Percentiles rank a stretch among this genome's conserved stretches.
Evolutionary conservation across 371 early-diverging fungal genomes (phyloP).

Genomic region (Mucor saturninus): DNA sequence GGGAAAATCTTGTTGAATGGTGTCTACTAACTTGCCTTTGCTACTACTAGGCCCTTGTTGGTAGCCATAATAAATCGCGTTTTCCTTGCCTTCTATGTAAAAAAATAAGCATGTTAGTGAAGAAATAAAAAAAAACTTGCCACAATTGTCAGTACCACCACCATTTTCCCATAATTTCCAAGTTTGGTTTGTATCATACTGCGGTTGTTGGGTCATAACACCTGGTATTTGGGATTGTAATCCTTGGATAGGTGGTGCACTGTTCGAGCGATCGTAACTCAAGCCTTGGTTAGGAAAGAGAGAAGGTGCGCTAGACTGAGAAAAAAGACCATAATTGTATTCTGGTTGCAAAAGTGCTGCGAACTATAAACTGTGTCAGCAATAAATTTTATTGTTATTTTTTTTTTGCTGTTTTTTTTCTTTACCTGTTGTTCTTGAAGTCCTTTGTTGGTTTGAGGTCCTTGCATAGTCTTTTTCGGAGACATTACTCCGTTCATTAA

Average conservation of each 20-base stretch:
- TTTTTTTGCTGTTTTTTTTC: too few relatives aligned
- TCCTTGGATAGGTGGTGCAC: conserved; percentile 20
- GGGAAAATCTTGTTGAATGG: conserved; percentile 25
- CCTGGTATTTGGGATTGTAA: conserved; percentile 11
- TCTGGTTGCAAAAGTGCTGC: conserved; percentile 19
- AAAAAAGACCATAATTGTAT: conserved; percentile 21
- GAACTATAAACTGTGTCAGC: background rate
- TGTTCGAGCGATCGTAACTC: conserved; percentile 8
- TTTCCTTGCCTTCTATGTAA: conserved; percentile 12
- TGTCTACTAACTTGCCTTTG: conserved; percentile 20
- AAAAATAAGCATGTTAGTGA: background rate
- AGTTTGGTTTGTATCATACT: conserved; percentile 18
- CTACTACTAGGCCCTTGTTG: conserved; percentile 11
- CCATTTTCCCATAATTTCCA: conserved; percentile 25
- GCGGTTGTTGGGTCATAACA: conserved; percentile 4
- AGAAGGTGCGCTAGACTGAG: conserved; percentile 22
- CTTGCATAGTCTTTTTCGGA: conserved; percentile 16
- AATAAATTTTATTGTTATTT: too few relatives aligned
- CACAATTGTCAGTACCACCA: conserved; percentile 1
- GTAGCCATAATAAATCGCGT: conserved; percentile 6
- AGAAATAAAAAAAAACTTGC: background rate
- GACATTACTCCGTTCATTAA: conserved; percentile 16
- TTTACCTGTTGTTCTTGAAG: conserved; percentile 22
- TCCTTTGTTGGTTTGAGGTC: conserved; percentile 17
- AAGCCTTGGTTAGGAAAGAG: conserved; percentile 13